These are phyloP conservation scores for Oehlia diaphana DNA, from an alignment of 192 early-diverging fungal species.

Conservation along the genomic window DNA sequence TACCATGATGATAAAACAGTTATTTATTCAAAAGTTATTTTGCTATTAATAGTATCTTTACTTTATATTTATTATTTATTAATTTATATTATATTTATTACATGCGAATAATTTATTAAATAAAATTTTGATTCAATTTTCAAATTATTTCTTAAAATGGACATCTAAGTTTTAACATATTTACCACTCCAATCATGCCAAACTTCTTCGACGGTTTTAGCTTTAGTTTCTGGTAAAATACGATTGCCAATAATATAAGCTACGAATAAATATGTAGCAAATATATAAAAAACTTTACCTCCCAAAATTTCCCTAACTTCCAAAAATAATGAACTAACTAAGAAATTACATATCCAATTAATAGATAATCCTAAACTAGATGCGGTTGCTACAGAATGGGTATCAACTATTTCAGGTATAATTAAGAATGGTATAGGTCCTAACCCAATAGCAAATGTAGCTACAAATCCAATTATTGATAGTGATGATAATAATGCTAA, in stretches of 20 bases:
- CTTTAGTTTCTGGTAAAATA: slow-evolving; percentile 72
- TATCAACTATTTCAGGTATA: slow-evolving; percentile 74
- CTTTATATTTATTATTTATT: too few relatives aligned
- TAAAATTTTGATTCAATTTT: too few relatives aligned
- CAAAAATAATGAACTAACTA: slow-evolving; percentile 64
- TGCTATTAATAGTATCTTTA: too few relatives aligned
- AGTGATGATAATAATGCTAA: slow-evolving; percentile 59
- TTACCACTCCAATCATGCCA: slow-evolving; percentile 33
- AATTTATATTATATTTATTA: too few relatives aligned
- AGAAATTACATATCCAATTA: slow-evolving; percentile 69
- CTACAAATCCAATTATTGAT: slow-evolving; percentile 75
- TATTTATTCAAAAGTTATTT: too few relatives aligned
- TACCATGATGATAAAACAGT: too few relatives aligned
- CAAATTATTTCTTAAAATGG: too few relatives aligned
- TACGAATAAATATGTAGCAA: slow-evolving; percentile 48
- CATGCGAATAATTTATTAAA: too few relatives aligned
- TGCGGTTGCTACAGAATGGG: slow-evolving; percentile 62
- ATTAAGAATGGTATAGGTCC: slow-evolving; percentile 87
- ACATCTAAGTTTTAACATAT: not conserved
- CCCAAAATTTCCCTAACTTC: slow-evolving; percentile 50
- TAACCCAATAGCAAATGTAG: slow-evolving; percentile 71
- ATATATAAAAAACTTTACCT: slow-evolving; percentile 66
- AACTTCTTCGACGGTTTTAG: slow-evolving; percentile 59
- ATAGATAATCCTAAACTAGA: slow-evolving; percentile 61
- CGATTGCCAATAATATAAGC: slow-evolving; percentile 46